phyloP scores from a whole-genome alignment of 345 rosid species.

The Fremontodendron californicum region DNA sequence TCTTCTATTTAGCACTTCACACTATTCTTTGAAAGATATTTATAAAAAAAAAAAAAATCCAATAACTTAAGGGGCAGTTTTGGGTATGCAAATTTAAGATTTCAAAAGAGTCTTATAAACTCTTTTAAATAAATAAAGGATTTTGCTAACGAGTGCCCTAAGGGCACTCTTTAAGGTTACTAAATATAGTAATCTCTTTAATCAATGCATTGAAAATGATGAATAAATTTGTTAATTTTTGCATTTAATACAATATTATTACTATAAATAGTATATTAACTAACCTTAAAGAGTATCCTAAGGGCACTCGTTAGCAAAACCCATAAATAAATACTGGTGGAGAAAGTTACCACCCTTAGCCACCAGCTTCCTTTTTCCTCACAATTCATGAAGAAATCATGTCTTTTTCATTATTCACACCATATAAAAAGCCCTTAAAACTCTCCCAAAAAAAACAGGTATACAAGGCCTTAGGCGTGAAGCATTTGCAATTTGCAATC shows the following conservation, averaged over 20 bases:
- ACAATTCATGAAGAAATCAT: background rate
- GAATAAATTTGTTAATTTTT: too few relatives aligned
- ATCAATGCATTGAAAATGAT: too few relatives aligned
- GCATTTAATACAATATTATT: too few relatives aligned
- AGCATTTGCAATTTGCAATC: background rate
- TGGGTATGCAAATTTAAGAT: background rate
- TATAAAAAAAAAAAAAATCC: background rate
- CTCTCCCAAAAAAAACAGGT: constrained; percentile 9
- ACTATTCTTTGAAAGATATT: background rate
- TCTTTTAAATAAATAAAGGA: background rate
- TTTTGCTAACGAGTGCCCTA: too few relatives aligned
- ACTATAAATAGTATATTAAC: too few relatives aligned
- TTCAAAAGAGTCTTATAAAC: background rate
- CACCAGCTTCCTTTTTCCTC: background rate
- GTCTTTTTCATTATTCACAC: constrained; percentile 1
- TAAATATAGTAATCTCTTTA: too few relatives aligned
- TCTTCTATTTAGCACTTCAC: background rate
- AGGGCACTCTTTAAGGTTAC: too few relatives aligned
- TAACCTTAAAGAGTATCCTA: too few relatives aligned
- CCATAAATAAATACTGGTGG: too few relatives aligned
- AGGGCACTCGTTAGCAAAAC: too few relatives aligned
- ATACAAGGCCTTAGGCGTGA: constrained; percentile 12
- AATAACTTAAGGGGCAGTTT: background rate
- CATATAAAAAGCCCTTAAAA: background rate
- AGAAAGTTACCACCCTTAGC: background rate